phyloP scores from a whole-genome alignment of 176 grass and related monocot genomes.

The Avena eriantha region DNA sequence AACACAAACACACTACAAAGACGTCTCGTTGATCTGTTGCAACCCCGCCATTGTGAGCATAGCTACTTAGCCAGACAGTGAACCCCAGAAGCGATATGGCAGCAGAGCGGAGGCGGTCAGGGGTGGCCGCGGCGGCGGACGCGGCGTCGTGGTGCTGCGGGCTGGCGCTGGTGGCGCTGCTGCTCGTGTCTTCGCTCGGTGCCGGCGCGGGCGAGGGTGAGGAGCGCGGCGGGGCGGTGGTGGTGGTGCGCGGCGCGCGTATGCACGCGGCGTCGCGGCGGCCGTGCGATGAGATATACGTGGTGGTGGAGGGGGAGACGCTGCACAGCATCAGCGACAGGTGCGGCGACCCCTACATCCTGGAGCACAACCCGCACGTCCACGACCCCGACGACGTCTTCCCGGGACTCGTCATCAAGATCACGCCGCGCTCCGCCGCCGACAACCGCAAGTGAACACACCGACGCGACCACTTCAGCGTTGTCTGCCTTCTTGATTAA shows the following conservation, averaged over 20 bases:
- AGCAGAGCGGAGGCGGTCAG: slow-evolving; percentile 4
- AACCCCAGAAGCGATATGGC: not conserved
- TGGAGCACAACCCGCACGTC: slow-evolving; percentile 86
- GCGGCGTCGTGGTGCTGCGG: slow-evolving; percentile 65
- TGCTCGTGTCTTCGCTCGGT: slow-evolving; percentile 55
- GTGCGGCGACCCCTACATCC: slow-evolving; percentile 89
- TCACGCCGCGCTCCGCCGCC: slow-evolving; percentile 47
- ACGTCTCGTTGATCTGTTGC: not conserved
- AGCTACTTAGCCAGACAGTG: not conserved
- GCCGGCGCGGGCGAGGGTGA: not conserved
- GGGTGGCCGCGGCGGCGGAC: slow-evolving; percentile 44
- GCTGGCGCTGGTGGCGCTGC: slow-evolving; percentile 54
- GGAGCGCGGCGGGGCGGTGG: not conserved
- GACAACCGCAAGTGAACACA: slow-evolving; percentile 21
- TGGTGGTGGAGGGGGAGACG: slow-evolving; percentile 78
- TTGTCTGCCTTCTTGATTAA: not conserved
- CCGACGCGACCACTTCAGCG: not conserved
- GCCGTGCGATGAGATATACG: slow-evolving; percentile 25
- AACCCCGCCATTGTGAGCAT: not conserved
- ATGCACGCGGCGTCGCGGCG: too few species aligned
- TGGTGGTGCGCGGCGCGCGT: slow-evolving; percentile 31
- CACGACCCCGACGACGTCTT: slow-evolving; percentile 95
- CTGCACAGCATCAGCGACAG: slow-evolving; percentile 89
- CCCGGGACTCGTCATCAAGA: slow-evolving; percentile 83
- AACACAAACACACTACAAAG: not conserved